Percentiles rank a stretch among this genome's conserved stretches.
Conservation (phyloP, 768 basidiomycete genomes). For the Mycena polygramma region DNA sequence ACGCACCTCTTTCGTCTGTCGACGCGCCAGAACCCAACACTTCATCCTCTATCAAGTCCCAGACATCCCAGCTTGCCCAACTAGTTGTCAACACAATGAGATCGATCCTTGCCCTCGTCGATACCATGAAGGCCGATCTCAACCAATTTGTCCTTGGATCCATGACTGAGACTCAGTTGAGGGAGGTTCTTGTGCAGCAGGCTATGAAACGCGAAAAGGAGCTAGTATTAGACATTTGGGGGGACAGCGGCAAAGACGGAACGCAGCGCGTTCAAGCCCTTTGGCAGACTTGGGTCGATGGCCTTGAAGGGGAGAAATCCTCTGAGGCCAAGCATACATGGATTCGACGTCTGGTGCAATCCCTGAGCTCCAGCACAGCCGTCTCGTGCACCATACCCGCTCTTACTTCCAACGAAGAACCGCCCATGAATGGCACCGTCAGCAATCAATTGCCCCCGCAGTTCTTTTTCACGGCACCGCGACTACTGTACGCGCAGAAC, state of each 20-base stretch:
- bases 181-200: slow-evolving; percentile 61
- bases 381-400: slow-evolving; percentile 53
- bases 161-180: slow-evolving; percentile 75
- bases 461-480: slow-evolving; percentile 70
- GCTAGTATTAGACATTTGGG: slow-evolving; percentile 67
- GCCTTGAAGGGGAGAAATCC: slow-evolving; percentile 26
- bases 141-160: slow-evolving; percentile 73
- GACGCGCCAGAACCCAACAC: slow-evolving; percentile 28
- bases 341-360: slow-evolving; percentile 62
- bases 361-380: slow-evolving; percentile 54
- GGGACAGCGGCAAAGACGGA: slow-evolving; percentile 42
- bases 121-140: slow-evolving; percentile 79
- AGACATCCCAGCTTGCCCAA: slow-evolving; percentile 54
- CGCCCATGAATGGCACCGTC: neutral
- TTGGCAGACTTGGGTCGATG: slow-evolving; percentile 52
- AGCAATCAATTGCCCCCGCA: slow-evolving; percentile 73
- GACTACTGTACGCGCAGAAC: slow-evolving; percentile 73
- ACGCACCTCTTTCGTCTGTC: slow-evolving; percentile 47
- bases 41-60: slow-evolving; percentile 38
- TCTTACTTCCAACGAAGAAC: slow-evolving; percentile 1
- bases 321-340: slow-evolving; percentile 49
- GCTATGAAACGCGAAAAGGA: slow-evolving; percentile 69
- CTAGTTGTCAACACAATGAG: slow-evolving; percentile 63
- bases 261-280: slow-evolving; percentile 45
- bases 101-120: slow-evolving; percentile 63